Conservation (phyloP, 306 rosid species). For the Fragaria iinumae region DNA sequence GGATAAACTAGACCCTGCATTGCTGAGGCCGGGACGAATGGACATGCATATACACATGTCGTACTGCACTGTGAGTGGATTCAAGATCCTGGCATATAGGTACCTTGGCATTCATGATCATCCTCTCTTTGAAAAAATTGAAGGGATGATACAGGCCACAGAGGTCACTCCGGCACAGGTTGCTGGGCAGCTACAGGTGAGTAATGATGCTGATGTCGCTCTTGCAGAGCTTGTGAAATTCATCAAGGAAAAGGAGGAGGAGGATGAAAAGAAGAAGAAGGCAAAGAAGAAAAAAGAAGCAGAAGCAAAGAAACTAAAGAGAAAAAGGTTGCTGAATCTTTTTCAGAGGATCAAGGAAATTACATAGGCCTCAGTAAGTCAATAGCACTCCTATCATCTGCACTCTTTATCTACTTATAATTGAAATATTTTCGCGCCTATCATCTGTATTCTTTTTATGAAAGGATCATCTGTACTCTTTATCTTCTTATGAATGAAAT, state of each 20-base stretch:
- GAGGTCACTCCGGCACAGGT: slow-evolving; percentile 52
- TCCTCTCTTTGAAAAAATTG: slow-evolving; percentile 25
- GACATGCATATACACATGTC: slow-evolving; percentile 59
- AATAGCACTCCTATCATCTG: neutral
- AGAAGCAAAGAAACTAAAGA: neutral
- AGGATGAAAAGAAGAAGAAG: neutral
- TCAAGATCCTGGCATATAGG: slow-evolving; percentile 32
- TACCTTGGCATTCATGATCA: slow-evolving; percentile 39
- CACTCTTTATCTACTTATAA: no score
- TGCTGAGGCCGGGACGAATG: slow-evolving; percentile 62
- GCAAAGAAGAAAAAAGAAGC: neutral
- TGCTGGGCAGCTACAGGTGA: slow-evolving; percentile 49
- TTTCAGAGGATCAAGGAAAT: neutral
- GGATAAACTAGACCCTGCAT: slow-evolving; percentile 46
- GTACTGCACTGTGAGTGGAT: slow-evolving; percentile 32
- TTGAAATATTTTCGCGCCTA: neutral
- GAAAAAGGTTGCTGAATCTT: neutral
- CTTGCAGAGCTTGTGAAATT: slow-evolving; percentile 28
- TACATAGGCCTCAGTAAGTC: neutral
- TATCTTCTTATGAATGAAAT: neutral
- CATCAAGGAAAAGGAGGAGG: slow-evolving; percentile 22
- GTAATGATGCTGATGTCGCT: slow-evolving; percentile 35
- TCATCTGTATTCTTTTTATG: neutral
- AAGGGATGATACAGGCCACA: slow-evolving; percentile 30
- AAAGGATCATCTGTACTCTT: neutral